Evolutionary conservation across 192 early-diverging fungal species (phyloP).

Genomic region (Entrophospora sp.): DNA sequence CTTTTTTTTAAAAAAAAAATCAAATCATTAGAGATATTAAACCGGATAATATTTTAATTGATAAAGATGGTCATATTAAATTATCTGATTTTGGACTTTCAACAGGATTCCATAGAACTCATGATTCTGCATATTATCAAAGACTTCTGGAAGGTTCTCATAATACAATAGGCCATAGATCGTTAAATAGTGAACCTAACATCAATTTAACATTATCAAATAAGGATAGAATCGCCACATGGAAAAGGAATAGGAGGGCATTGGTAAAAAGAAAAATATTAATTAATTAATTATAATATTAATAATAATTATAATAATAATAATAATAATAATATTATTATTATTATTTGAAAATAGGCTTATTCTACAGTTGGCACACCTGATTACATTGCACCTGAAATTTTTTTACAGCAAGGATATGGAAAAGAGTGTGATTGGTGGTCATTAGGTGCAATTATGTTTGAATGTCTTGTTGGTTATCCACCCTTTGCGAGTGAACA

Average conservation of each 20-base stretch:
- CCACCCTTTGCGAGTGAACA: slow-evolving; percentile 96
- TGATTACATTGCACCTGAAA: slow-evolving; percentile 93
- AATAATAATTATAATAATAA: background rate
- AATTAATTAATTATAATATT: background rate
- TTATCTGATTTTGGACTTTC: slow-evolving; percentile 99
- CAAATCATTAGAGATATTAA: slow-evolving; percentile 60
- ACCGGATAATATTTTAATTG: slow-evolving; percentile 88
- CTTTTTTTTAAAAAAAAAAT: too few relatives aligned
- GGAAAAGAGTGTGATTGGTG: slow-evolving; percentile 99
- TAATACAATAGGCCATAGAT: slow-evolving; percentile 32
- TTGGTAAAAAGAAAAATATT: slow-evolving; percentile 42
- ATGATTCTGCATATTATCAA: slow-evolving; percentile 95
- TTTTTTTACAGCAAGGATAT: slow-evolving; percentile 91
- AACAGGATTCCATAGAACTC: slow-evolving; percentile 98
- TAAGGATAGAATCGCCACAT: slow-evolving; percentile 93
- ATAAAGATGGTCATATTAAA: slow-evolving; percentile 98
- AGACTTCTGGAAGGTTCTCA: slow-evolving; percentile 61
- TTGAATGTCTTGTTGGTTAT: slow-evolving; percentile 96
- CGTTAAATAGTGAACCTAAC: slow-evolving; percentile 49
- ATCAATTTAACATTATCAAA: slow-evolving; percentile 90
- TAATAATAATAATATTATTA: background rate
- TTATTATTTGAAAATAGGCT: slow-evolving; percentile 56
- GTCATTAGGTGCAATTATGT: slow-evolving; percentile 99
- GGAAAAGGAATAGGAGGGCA: slow-evolving; percentile 94
- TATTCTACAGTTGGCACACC: slow-evolving; percentile 98